Percentiles rank a stretch among this genome's conserved stretches.
Evolutionary conservation across 331 rosid species (phyloP).

Genomic region (Rosa hybrid): DNA sequence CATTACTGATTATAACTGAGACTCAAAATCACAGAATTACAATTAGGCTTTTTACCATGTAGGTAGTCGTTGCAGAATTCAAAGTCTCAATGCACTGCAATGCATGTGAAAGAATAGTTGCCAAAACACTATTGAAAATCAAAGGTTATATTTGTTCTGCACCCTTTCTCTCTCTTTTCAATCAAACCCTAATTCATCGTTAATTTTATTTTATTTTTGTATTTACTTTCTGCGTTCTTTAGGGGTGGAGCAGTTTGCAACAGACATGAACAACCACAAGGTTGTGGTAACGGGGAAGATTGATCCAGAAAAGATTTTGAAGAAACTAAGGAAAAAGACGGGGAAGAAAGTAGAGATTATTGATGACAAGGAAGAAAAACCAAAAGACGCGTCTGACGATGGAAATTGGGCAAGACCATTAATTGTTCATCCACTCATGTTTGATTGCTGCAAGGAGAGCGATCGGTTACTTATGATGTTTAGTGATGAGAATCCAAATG

Average conservation of each 20-base stretch:
- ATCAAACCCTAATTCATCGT: background rate
- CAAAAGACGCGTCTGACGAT: conserved; percentile 5
- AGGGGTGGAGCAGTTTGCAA: conserved; percentile 74
- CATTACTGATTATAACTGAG: background rate
- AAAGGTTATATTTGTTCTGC: conserved; percentile 34
- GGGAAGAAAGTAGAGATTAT: conserved; percentile 66
- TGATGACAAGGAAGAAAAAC: conserved; percentile 21
- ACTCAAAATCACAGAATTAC: background rate
- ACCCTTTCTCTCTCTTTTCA: background rate
- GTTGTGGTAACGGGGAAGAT: conserved; percentile 64
- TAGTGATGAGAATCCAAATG: conserved; percentile 82
- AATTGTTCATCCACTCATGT: conserved; percentile 18
- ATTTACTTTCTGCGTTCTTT: background rate
- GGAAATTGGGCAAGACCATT: background rate
- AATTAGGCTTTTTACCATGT: background rate
- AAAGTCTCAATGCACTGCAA: conserved; percentile 76
- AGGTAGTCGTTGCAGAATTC: conserved; percentile 51
- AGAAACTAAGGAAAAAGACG: conserved; percentile 65
- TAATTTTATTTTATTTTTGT: background rate
- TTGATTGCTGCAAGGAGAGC: conserved; percentile 42
- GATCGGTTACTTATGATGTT: conserved; percentile 46
- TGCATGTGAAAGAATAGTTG: conserved; percentile 77
- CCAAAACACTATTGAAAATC: conserved; percentile 57
- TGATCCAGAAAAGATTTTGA: conserved; percentile 56
- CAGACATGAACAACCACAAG: conserved; percentile 56